Percentiles rank a stretch among this genome's conserved stretches.
Evolutionary conservation across 805 yeast species (phyloP).

Genomic region (Sugiyamaella qingdaonensis): DNA sequence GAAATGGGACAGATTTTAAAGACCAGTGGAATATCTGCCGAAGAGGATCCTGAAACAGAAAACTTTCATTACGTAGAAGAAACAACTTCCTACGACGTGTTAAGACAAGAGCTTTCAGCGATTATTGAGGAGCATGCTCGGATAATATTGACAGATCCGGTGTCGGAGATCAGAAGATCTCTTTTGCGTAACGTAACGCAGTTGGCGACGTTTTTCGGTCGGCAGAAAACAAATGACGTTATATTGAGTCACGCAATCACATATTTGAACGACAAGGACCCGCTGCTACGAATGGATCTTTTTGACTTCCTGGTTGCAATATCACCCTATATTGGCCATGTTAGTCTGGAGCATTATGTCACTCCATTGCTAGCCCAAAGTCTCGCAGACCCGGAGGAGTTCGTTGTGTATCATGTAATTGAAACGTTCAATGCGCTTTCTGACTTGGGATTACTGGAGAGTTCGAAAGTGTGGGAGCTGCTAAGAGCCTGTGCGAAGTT

Average conservation of each 20-base stretch:
- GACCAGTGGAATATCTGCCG: constrained; percentile 32
- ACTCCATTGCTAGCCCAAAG: constrained; percentile 83
- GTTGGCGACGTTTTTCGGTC: constrained; percentile 76
- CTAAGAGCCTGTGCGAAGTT: constrained; percentile 50
- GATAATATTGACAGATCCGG: constrained; percentile 63
- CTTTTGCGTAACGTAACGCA: constrained; percentile 69
- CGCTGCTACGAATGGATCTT: constrained; percentile 63
- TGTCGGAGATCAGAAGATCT: constrained; percentile 62
- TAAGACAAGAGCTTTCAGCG: constrained; percentile 44
- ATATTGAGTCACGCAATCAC: constrained; percentile 88
- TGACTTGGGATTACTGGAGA: constrained; percentile 52
- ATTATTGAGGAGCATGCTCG: constrained; percentile 65
- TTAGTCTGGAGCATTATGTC: constrained; percentile 81
- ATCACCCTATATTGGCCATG: constrained; percentile 75
- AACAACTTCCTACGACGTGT: constrained; percentile 25
- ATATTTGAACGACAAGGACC: constrained; percentile 74
- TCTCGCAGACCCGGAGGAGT: constrained; percentile 75
- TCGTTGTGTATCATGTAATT: constrained; percentile 69
- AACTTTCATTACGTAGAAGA: constrained; percentile 32
- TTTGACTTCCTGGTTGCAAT: constrained; percentile 68
- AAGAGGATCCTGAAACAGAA: constrained; percentile 45
- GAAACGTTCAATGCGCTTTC: constrained; percentile 53
- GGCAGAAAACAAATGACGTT: constrained; percentile 82
- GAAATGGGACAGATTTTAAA: constrained; percentile 52
- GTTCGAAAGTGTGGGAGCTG: constrained; percentile 52